A percentile compares a stretch with the other conserved stretches of the same genome.
Evolutionary conservation across 371 early-diverging fungal genomes (phyloP).

Genomic region (Mucor ambiguus): DNA sequence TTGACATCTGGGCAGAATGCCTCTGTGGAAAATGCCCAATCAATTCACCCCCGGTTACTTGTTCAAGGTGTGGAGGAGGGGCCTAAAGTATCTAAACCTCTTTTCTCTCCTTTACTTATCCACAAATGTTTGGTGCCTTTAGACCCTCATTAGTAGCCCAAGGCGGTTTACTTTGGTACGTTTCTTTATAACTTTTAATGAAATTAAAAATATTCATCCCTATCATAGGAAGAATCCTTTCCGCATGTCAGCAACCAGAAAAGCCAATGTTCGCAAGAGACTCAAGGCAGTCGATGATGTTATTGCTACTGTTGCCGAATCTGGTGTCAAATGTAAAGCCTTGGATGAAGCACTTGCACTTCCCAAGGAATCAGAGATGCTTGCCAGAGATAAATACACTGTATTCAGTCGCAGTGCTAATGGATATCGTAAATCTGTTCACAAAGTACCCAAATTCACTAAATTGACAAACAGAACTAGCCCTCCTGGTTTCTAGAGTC

Average conservation of each 20-base stretch:
- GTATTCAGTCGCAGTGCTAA: slow-evolving; percentile 81
- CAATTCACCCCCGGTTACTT: slow-evolving; percentile 13
- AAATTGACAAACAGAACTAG: slow-evolving; percentile 83
- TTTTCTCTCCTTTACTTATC: slow-evolving; percentile 6
- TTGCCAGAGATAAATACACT: slow-evolving; percentile 90
- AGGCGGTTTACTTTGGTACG: slow-evolving; percentile 74
- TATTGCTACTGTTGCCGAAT: slow-evolving; percentile 77
- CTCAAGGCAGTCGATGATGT: slow-evolving; percentile 90
- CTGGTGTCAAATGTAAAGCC: slow-evolving; percentile 89
- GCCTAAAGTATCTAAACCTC: not conserved
- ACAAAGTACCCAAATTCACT: slow-evolving; percentile 96
- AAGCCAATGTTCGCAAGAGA: slow-evolving; percentile 93
- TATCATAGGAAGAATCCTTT: slow-evolving; percentile 70
- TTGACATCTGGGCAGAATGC: not conserved
- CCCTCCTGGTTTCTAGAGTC: slow-evolving; percentile 73
- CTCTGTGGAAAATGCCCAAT: slow-evolving; percentile 2
- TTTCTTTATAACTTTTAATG: not conserved
- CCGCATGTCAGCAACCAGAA: slow-evolving; percentile 89
- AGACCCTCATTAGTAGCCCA: slow-evolving; percentile 66
- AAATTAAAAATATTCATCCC: not conserved
- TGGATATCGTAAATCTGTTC: slow-evolving; percentile 91
- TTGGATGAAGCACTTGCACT: slow-evolving; percentile 75
- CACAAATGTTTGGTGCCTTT: slow-evolving; percentile 79
- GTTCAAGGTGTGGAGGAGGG: not conserved
- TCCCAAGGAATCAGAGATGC: slow-evolving; percentile 87